Evolutionary conservation across 2,329 filamentous ascomycete species (phyloP).

Genomic region (Calonectria pteridis): DNA sequence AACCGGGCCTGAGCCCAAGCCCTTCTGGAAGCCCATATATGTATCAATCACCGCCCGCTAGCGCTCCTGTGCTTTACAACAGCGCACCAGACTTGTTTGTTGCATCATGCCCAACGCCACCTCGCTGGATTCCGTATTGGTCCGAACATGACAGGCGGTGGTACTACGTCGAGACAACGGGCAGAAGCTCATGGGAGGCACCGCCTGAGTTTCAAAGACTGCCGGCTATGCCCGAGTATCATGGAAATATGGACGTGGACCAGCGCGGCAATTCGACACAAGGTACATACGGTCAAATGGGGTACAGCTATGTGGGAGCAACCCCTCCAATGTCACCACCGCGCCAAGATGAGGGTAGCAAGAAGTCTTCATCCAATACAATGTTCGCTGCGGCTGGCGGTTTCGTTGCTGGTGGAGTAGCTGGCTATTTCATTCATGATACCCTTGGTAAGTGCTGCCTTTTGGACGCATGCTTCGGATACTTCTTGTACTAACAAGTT

Average conservation of each 20-base stretch:
- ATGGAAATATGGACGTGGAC: not conserved
- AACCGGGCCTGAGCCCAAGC: not conserved
- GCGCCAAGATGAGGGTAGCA: not conserved
- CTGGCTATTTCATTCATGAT: constrained; percentile 34
- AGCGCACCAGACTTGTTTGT: no score
- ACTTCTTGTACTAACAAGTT: not conserved
- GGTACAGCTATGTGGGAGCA: not conserved
- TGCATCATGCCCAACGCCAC: constrained; percentile 17
- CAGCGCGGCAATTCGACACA: not conserved
- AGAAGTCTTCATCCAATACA: constrained; percentile 8
- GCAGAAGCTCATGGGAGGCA: constrained; percentile 21
- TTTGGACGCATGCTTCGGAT: not conserved
- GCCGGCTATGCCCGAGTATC: constrained; percentile 26
- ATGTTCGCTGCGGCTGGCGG: constrained; percentile 29
- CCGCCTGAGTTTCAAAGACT: constrained; percentile 14
- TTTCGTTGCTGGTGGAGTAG: constrained; percentile 32
- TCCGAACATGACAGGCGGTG: constrained; percentile 35
- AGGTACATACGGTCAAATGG: not conserved
- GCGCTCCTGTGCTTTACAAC: not conserved
- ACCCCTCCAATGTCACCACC: constrained; percentile 1
- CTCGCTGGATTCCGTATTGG: constrained; percentile 36
- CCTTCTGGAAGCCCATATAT: not conserved
- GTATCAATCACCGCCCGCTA: not conserved
- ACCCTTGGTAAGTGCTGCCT: constrained; percentile 22
- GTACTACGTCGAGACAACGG: constrained; percentile 33